Evolutionary conservation across 2,329 filamentous ascomycete species (phyloP).

Genomic region (Aspergillus latus): DNA sequence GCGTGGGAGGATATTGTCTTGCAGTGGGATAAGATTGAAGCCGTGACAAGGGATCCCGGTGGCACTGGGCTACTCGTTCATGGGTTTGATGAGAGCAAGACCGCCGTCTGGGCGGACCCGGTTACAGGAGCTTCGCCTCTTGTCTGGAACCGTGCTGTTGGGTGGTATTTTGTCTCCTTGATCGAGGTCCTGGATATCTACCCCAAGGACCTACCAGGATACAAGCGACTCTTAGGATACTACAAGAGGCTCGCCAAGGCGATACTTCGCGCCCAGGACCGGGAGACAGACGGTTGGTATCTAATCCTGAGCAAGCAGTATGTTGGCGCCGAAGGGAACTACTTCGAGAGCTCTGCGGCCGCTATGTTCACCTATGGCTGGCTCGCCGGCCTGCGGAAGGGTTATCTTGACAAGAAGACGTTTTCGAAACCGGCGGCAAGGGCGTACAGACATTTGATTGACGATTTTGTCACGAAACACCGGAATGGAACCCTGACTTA

Average conservation of each 20-base stretch:
- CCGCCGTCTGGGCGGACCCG: constrained; percentile 1
- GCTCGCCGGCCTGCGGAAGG: not conserved
- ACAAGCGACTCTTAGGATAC: not conserved
- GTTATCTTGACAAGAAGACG: not conserved
- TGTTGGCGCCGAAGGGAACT: not conserved
- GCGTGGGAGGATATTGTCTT: constrained; percentile 3
- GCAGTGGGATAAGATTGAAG: constrained; percentile 6
- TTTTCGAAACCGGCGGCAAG: not conserved
- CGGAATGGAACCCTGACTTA: not conserved
- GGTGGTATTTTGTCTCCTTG: constrained; percentile 3
- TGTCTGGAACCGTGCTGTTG: constrained; percentile 2
- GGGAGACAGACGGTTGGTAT: not conserved
- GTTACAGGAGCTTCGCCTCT: not conserved
- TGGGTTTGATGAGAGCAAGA: constrained; percentile 1
- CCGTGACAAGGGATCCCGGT: not conserved
- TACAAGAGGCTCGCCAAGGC: not conserved
- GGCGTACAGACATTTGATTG: constrained; percentile 1
- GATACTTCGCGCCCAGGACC: not conserved
- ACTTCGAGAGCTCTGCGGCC: not conserved
- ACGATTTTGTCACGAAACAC: not conserved
- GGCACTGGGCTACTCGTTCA: not conserved
- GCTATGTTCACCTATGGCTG: constrained; percentile 5
- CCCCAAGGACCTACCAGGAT: not conserved
- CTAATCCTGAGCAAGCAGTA: constrained; percentile 2
- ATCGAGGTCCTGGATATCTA: constrained; percentile 4